Evolutionary conservation across 1,139 yeast genomes (phyloP), one percentile per base, ranked within the genome.

Genomic region (Schwanniomyces etchellsii): DNA sequence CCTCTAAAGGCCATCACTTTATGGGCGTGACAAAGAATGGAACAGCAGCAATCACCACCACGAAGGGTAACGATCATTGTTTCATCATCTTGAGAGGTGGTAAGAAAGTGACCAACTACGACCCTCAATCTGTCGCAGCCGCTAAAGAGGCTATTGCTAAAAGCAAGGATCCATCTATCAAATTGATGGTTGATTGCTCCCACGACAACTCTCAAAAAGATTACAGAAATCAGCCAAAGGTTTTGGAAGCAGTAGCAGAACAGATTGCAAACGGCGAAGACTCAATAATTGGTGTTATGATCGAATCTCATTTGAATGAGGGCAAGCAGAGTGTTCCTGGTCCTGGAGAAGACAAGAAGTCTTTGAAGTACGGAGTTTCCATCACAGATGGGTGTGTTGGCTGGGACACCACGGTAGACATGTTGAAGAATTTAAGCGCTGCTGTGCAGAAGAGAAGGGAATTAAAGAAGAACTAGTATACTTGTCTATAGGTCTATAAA

Each of bases 1-100:
- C 97, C 35, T 74, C 93, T 29, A 81, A 81, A 55, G 77, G 94
- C 26, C 98, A 91, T 56, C 97, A 88, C 61, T 91, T 91, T 71
- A 77, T 91, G 82, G 91, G 95, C 41, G 96, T 91, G 51, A 89
- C 97, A 37, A 91, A 91, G 64, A 91, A 85, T 46, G 98, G 97
- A 52, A 75, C 85, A 40, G 96, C 93, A 35, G 97, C 98, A 35
- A 91, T 91, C 59, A 85, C 93, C 42, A 81, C 95, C 42, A 91
- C 98, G 40, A 84, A 81, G 61, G 97, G 97, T 60, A 89, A 89
- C 60, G 78, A 84, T 44, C 77, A 84, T 64, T 79, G 91, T 57
- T 83, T 84, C 58, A 83, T 91, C 43, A 88, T 91, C 48, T 72
- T 91, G 52, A 80, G 98, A 65, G 98, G 98, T 45, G 97, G 97